Base-by-base conservation (phyloP, 2,329 filamentous ascomycete genomes). In the Sporothrix protearum region DNA sequence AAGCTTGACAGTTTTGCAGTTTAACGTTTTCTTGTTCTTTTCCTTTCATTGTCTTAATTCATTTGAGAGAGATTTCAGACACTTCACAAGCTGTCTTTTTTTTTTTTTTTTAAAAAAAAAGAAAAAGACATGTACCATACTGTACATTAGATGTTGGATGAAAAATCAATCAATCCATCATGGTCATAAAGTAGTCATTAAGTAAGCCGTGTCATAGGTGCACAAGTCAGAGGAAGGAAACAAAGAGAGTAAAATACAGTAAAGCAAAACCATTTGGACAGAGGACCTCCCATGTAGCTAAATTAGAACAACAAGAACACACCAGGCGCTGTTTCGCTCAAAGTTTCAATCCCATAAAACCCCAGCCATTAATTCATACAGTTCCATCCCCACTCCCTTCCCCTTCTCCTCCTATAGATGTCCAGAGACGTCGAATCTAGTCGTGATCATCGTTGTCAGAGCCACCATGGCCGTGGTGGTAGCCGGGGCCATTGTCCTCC, bases 401-500 rank as follows among this genome's bases (percentile, higher is more conserved):
- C 6, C 2, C 10, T 25, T n/a, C n/a, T n/a, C n/a, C n/a, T n/a
- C n/a, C n/a, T n/a, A n/a, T n/a, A n/a, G n/a, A n/a, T n/a, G n/a
- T n/a, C n/a, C 19, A n/a, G 2, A 59, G 2, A 30, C 33, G 22
- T 10, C 7, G 12, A 10, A 10, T 28, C 22, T n/a, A 64, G 19
- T 61, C 19, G 16, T 66, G 12, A 9, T 66, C 63, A 25, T 67
- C 64, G 12, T 67, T 28, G 19, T 66, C 61, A 14, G 61, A 64
- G 3, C 63, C 63, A 8, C 63, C 63, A 47, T 66, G 61, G 3
- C 64, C 30, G 28, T 36, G 30, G 28, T 51, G 64, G 45, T 67
- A 51, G 45, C 64, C 36, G 16, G 45, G 64, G 39, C 36, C 51
- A 28, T 57, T 39, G 22, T 71, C 68, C 39, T 70, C 55, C 19